A percentile compares a stretch with the other conserved stretches of the same genome.
phyloP scores from a whole-genome alignment of 2,329 filamentous ascomycete species.

The Colletotrichum orbiculare region DNA sequence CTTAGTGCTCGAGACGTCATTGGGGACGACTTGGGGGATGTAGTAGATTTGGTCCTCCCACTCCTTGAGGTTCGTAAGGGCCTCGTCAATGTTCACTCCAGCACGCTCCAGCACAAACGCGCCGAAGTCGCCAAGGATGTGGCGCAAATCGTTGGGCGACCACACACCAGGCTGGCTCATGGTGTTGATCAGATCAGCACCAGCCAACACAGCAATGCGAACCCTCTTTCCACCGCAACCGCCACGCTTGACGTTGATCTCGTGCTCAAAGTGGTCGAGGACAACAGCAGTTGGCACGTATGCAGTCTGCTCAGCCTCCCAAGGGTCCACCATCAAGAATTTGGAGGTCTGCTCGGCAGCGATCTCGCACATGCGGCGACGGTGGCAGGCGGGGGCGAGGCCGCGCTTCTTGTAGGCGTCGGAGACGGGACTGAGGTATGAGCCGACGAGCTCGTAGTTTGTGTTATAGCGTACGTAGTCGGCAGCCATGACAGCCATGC shows the following conservation, averaged over 20 bases:
- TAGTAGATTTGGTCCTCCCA: slow-evolving; percentile 90
- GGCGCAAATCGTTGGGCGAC: slow-evolving; percentile 85
- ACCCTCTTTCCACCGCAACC: slow-evolving; percentile 79
- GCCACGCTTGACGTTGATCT: slow-evolving; percentile 83
- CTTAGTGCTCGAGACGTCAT: slow-evolving; percentile 69
- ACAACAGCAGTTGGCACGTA: slow-evolving; percentile 92
- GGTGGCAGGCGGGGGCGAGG: slow-evolving; percentile 76
- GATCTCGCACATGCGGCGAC: slow-evolving; percentile 87
- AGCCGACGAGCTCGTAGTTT: slow-evolving; percentile 86
- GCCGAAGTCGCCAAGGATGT: slow-evolving; percentile 86
- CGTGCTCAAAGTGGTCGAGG: slow-evolving; percentile 89
- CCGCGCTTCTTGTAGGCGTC: slow-evolving; percentile 81
- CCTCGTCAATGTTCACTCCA: slow-evolving; percentile 90
- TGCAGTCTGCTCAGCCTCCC: slow-evolving; percentile 85
- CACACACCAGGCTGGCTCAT: slow-evolving; percentile 82
- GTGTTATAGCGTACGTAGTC: slow-evolving; percentile 79
- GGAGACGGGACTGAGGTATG: slow-evolving; percentile 81
- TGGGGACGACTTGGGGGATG: slow-evolving; percentile 88
- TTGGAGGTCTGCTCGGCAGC: slow-evolving; percentile 79
- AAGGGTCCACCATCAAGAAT: slow-evolving; percentile 89
- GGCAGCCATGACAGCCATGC: slow-evolving; percentile 89
- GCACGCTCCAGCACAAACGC: slow-evolving; percentile 89
- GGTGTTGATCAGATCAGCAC: slow-evolving; percentile 79
- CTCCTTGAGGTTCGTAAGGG: slow-evolving; percentile 80
- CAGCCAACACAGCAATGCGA: slow-evolving; percentile 84